Evolutionary conservation across 495 filamentous ascomycete species (phyloP).

Genomic region (Lophium mytilinum): DNA sequence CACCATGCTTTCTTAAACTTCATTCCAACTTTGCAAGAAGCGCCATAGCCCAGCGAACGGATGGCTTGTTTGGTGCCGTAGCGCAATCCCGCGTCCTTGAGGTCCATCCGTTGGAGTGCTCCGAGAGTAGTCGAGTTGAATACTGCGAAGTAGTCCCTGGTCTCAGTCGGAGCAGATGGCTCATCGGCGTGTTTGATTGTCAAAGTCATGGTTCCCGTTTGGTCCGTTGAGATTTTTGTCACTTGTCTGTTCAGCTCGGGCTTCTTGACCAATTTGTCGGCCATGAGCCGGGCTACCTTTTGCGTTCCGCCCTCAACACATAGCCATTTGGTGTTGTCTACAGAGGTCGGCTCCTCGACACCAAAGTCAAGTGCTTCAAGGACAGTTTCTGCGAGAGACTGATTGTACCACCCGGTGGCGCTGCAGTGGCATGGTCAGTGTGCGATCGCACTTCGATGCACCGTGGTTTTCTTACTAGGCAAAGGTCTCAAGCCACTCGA

Average conservation of each 20-base stretch:
- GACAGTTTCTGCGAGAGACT: neutral
- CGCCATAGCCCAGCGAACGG: conserved; percentile 23
- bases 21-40: conserved; percentile 26
- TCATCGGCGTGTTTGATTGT: neutral
- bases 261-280: neutral
- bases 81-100: conserved; percentile 8
- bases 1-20: conserved; percentile 26
- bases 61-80: conserved; percentile 21
- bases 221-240: neutral
- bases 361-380: neutral
- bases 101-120: conserved; percentile 23
- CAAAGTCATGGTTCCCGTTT: neutral
- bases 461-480: conserved; percentile 1
- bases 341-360: neutral
- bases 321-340: conserved; percentile 12
- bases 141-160: conserved; percentile 17
- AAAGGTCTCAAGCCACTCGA: conserved; percentile 18
- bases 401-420: neutral
- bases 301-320: conserved; percentile 20
- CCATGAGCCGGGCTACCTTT: conserved; percentile 20
- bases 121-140: conserved; percentile 24
- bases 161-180: neutral
- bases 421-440: conserved; percentile 4
- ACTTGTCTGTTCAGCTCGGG: neutral
- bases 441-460: neutral